Percentiles rank a stretch among this genome's conserved stretches.
Evolutionary conservation across 495 filamentous ascomycete species (phyloP).

Genomic region (Hamigera avellanea): DNA sequence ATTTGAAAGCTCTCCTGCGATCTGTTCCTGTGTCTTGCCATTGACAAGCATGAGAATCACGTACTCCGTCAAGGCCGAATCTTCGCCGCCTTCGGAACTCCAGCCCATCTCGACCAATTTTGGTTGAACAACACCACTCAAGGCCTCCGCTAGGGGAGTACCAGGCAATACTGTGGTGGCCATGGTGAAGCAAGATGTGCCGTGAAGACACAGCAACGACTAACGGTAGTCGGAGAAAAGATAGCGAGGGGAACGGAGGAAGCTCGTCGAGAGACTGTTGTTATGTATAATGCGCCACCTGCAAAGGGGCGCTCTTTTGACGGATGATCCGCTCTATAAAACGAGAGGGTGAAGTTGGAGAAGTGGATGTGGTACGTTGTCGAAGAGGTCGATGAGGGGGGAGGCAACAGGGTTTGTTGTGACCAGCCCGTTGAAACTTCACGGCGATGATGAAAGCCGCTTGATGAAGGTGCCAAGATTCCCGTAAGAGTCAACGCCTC

Average conservation of each 20-base stretch:
- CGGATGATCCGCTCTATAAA: too few relatives aligned
- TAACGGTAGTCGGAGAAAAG: background rate
- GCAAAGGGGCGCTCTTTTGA: conserved; percentile 2
- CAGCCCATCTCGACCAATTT: conserved; percentile 93
- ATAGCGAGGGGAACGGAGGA: background rate
- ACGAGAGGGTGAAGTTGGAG: too few relatives aligned
- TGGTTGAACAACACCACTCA: conserved; percentile 71
- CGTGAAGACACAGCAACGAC: too few relatives aligned
- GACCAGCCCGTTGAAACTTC: background rate
- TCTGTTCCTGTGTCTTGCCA: conserved; percentile 80
- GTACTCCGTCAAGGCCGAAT: conserved; percentile 82
- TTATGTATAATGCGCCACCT: conserved; percentile 9
- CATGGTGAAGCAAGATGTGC: conserved; percentile 33
- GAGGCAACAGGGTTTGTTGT: too few relatives aligned
- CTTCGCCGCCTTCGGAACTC: conserved; percentile 68
- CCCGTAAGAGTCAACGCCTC: background rate
- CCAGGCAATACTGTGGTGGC: conserved; percentile 58
- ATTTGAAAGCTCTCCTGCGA: conserved; percentile 77
- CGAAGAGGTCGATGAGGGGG: too few relatives aligned
- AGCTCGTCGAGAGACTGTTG: conserved; percentile 2
- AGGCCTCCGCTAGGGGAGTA: conserved; percentile 69
- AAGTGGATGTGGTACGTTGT: too few relatives aligned
- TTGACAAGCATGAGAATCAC: conserved; percentile 95
- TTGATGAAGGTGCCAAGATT: too few relatives aligned
- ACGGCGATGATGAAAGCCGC: conserved; percentile 1